Conservation (phyloP, 371 early-diverging fungal genomes). For the Actinomucor elegans region DNA sequence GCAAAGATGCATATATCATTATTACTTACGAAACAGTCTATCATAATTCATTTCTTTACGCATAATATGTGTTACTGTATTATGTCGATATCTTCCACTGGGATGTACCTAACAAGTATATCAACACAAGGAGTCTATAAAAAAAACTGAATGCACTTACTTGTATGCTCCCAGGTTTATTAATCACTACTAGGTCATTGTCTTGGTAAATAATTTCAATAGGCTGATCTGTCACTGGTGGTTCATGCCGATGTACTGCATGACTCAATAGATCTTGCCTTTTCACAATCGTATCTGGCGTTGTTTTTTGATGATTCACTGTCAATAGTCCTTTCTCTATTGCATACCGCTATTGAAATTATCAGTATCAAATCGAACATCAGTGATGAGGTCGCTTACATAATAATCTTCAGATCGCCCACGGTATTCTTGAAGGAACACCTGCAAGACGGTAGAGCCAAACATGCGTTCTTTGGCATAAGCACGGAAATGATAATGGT, state of each 20-base stretch:
- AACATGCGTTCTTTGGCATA: constrained; percentile 95
- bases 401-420: constrained; percentile 84
- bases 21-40: constrained; percentile 70
- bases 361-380: too few species aligned
- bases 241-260: constrained; percentile 92
- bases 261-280: constrained; percentile 82
- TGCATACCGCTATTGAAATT: constrained; percentile 62
- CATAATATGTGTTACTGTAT: constrained; percentile 82
- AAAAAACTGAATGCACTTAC: too few species aligned
- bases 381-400: constrained; percentile 46
- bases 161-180: constrained; percentile 91
- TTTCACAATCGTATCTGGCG: constrained; percentile 53
- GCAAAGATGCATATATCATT: background rate
- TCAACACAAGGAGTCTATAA: too few species aligned
- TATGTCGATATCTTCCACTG: constrained; percentile 78
- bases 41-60: constrained; percentile 60
- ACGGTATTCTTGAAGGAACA: constrained; percentile 84
- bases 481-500: constrained; percentile 75
- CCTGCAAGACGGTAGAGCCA: constrained; percentile 66
- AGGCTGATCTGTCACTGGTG: constrained; percentile 73
- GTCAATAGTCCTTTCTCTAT: constrained; percentile 78
- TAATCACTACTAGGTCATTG: constrained; percentile 74
- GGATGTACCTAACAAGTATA: constrained; percentile 65
- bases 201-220: constrained; percentile 64
- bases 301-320: constrained; percentile 66